A percentile compares a stretch with the other conserved stretches of the same genome.
phyloP scores from a whole-genome alignment of 2,329 filamentous ascomycete species.

The Tolypocladium amazonense region DNA sequence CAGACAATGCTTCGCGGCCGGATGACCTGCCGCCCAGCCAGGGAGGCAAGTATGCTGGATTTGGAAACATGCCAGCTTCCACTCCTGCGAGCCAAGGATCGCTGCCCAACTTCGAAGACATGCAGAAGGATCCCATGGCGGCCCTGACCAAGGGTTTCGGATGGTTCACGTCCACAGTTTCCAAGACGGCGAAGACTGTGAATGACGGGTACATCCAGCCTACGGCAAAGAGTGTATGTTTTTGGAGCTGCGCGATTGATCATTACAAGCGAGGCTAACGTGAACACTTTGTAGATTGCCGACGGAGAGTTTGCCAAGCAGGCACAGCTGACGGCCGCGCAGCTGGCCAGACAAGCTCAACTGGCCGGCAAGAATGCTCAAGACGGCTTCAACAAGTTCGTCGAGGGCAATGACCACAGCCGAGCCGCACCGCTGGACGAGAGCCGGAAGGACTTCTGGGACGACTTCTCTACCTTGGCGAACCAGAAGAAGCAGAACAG shows the following conservation, averaged over 20 bases:
- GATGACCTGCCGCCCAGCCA: slow-evolving; percentile 73
- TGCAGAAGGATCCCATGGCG: slow-evolving; percentile 82
- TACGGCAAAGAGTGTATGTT: slow-evolving; percentile 45
- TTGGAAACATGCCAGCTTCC: slow-evolving; percentile 65
- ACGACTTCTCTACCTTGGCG: slow-evolving; percentile 68
- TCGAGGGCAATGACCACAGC: slow-evolving; percentile 55
- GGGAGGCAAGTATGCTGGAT: slow-evolving; percentile 85
- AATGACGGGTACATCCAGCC: slow-evolving; percentile 90
- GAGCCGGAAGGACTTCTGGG: slow-evolving; percentile 82
- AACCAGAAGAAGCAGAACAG: slow-evolving; percentile 38
- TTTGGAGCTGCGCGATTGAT: neutral
- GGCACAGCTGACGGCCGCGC: slow-evolving; percentile 51
- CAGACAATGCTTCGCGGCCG: slow-evolving; percentile 67
- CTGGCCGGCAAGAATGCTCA: slow-evolving; percentile 64
- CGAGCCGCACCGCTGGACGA: slow-evolving; percentile 37
- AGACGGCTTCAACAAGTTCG: slow-evolving; percentile 74
- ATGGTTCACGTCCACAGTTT: slow-evolving; percentile 82
- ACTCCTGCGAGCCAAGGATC: slow-evolving; percentile 29
- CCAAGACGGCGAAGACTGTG: slow-evolving; percentile 82
- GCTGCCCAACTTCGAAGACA: slow-evolving; percentile 68
- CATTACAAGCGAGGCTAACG: slow-evolving; percentile 10
- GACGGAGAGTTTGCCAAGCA: slow-evolving; percentile 68
- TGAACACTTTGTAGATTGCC: slow-evolving; percentile 46
- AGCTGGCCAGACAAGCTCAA: slow-evolving; percentile 55
- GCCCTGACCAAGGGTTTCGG: slow-evolving; percentile 88